phyloP scores from a whole-genome alignment of 129 eudicot genomes.

The Lonicera japonica region DNA sequence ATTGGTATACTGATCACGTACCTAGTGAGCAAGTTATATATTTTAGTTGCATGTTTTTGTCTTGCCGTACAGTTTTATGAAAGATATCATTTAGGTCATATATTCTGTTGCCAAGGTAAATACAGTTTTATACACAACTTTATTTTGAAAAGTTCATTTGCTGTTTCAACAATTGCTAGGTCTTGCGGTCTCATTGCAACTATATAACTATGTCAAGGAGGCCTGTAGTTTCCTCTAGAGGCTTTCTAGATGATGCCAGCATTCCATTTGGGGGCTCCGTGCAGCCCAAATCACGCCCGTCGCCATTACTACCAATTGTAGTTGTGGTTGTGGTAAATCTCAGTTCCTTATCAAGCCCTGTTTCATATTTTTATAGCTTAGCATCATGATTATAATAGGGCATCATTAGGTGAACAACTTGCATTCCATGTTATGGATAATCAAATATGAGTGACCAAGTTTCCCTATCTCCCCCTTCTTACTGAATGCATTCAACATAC shows the following conservation, averaged over 20 bases:
- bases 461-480: too few relatives aligned
- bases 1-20: not conserved
- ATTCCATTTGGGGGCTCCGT: constrained; percentile 65
- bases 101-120: too few relatives aligned
- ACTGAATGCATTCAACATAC: too few relatives aligned
- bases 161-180: constrained; percentile 6
- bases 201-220: constrained; percentile 66
- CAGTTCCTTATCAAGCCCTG: not conserved
- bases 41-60: too few relatives aligned
- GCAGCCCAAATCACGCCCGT: constrained; percentile 71
- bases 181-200: constrained; percentile 25
- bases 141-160: too few relatives aligned
- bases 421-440: too few relatives aligned
- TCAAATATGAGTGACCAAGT: too few relatives aligned
- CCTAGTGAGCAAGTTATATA: not conserved
- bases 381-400: too few relatives aligned
- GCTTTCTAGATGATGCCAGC: constrained; percentile 51
- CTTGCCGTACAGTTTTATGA: too few relatives aligned
- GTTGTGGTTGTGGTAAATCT: constrained; percentile 64
- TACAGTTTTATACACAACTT: too few relatives aligned
- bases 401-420: too few relatives aligned
- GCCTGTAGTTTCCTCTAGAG: constrained; percentile 61
- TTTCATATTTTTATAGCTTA: not conserved
- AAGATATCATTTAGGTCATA: too few relatives aligned
- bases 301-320: constrained; percentile 55